A percentile compares a stretch with the other conserved stretches of the same genome.
Evolutionary conservation across 495 filamentous ascomycete species (phyloP).

Genomic region (Hypoxylon cercidicola): DNA sequence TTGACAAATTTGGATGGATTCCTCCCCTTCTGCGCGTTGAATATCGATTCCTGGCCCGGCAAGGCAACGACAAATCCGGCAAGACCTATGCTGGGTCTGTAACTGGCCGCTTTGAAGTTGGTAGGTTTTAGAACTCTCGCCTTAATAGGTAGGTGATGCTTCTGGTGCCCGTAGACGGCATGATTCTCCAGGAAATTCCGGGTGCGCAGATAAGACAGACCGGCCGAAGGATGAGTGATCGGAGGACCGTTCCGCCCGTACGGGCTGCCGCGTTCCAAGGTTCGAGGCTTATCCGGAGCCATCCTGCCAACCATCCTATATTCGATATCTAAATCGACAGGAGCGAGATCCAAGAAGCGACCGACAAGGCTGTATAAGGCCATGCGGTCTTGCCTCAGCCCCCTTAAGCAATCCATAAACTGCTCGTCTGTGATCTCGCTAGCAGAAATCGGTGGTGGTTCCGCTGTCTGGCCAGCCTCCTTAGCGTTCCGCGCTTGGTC

Average conservation of each 20-base stretch:
- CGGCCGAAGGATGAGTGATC: constrained; percentile 90
- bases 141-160: constrained; percentile 67
- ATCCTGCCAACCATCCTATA: constrained; percentile 25
- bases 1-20: constrained; percentile 1
- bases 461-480: constrained; percentile 19
- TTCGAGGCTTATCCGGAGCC: constrained; percentile 23
- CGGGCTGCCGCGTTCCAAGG: constrained; percentile 44
- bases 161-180: constrained; percentile 81
- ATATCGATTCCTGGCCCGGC: constrained; percentile 42
- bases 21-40: constrained; percentile 33
- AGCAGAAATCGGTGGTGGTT: constrained; percentile 41
- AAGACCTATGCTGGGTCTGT: constrained; percentile 53
- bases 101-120: constrained; percentile 24
- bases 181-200: constrained; percentile 78
- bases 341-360: constrained; percentile 66
- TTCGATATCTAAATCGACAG: constrained; percentile 24
- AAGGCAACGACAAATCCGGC: constrained; percentile 58
- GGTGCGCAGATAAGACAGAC: constrained; percentile 84
- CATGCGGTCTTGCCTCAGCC: constrained; percentile 63
- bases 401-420: constrained; percentile 67
- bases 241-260: constrained; percentile 74
- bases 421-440: constrained; percentile 67
- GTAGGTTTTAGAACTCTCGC: constrained; percentile 71
- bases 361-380: constrained; percentile 59
- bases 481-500: constrained; percentile 55